Conservation (phyloP, 2,329 filamentous ascomycete species). For the Ascosphaera aggregata region DNA sequence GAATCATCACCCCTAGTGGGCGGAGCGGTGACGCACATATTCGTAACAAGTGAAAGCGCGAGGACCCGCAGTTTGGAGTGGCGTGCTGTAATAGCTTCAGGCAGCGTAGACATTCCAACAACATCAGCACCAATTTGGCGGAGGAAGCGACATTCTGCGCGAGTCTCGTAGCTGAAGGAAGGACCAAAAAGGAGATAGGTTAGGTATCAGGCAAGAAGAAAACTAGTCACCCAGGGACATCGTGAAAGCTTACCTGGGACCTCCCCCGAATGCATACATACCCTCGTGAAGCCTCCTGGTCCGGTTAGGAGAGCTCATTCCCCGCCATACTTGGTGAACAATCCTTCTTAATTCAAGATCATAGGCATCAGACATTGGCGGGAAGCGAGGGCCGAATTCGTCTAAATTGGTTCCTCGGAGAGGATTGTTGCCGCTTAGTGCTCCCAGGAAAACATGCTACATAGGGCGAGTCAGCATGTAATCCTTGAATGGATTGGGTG, state of each 20-base stretch:
- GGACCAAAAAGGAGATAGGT: neutral
- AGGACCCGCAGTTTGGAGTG: slow-evolving; percentile 39
- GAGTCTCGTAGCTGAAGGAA: slow-evolving; percentile 32
- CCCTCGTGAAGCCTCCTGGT: slow-evolving; percentile 36
- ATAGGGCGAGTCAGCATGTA: slow-evolving; percentile 7
- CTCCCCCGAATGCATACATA: slow-evolving; percentile 40
- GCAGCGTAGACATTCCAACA: slow-evolving; percentile 49
- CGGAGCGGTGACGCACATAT: slow-evolving; percentile 35
- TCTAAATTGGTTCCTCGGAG: slow-evolving; percentile 38
- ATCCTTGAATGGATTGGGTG: slow-evolving; percentile 1
- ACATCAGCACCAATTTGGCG: slow-evolving; percentile 38
- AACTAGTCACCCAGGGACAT: neutral
- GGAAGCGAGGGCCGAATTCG: slow-evolving; percentile 38
- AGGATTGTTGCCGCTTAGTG: slow-evolving; percentile 36
- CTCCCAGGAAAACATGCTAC: slow-evolving; percentile 39
- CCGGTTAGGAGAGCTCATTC: slow-evolving; percentile 21
- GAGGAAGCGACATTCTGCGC: slow-evolving; percentile 41
- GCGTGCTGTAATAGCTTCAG: slow-evolving; percentile 41
- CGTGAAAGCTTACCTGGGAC: slow-evolving; percentile 27
- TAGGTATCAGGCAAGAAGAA: no score
- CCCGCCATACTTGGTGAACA: slow-evolving; percentile 33
- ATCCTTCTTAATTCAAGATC: slow-evolving; percentile 35
- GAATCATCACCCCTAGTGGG: slow-evolving; percentile 34
- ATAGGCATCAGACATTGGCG: slow-evolving; percentile 41
- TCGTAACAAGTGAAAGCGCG: slow-evolving; percentile 43